Evolutionary conservation across 2,329 filamentous ascomycete species (phyloP).

Genomic region (Monilinia laxa): DNA sequence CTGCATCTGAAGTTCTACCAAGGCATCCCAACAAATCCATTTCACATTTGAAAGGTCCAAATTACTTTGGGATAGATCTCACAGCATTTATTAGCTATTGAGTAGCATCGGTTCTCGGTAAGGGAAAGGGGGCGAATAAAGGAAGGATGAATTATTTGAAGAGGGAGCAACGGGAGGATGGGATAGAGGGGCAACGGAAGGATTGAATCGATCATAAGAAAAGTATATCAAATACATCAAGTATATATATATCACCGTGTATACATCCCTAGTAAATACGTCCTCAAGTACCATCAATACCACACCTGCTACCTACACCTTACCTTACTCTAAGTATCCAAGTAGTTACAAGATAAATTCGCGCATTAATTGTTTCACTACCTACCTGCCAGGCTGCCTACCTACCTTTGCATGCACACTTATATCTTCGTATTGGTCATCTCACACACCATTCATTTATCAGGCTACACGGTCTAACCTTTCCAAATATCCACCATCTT

Average conservation of each 20-base stretch:
- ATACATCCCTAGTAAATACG: too few species aligned
- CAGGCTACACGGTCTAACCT: not conserved
- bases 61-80: not conserved
- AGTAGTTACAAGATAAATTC: not conserved
- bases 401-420: not conserved
- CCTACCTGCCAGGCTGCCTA: not conserved
- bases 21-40: not conserved
- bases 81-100: not conserved
- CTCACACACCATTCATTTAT: not conserved
- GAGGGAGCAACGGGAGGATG: not conserved
- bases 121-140: not conserved
- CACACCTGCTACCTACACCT: too few species aligned
- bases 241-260: too few species aligned
- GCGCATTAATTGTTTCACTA: conserved; percentile 2
- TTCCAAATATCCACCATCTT: not conserved
- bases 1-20: conserved; percentile 5
- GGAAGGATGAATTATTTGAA: too few species aligned
- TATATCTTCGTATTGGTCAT: conserved; percentile 1
- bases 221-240: too few species aligned
- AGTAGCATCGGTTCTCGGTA: not conserved
- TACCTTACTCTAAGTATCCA: too few species aligned
- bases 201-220: too few species aligned
- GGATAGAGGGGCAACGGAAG: too few species aligned
- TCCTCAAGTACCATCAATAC: too few species aligned
- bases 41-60: not conserved